Evolutionary conservation across 2,329 filamentous ascomycete genomes (phyloP), one percentile per base, ranked within the genome.

Genomic region (Aspergillus sp.): DNA sequence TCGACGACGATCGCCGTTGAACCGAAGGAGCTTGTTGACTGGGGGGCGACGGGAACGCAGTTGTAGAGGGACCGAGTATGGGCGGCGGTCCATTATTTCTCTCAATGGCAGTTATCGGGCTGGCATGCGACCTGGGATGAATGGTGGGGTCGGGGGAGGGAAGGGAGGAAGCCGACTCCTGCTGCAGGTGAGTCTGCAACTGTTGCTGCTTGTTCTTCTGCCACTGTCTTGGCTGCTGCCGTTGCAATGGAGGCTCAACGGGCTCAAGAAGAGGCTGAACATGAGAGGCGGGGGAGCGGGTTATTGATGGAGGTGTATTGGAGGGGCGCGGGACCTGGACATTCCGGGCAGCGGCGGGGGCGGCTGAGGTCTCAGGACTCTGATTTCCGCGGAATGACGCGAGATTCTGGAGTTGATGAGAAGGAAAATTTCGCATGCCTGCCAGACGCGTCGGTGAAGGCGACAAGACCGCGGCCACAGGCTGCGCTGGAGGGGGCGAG

Each of bases 41-140:
- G 11, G 52, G 85, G 81, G 33, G 87, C 86, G 14, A 87, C 88
- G 6, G 85, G 84, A 62, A 55, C n/a, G 56, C 47, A 21, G 53
- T 39, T 15, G 41, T 14, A 12, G 50, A 88, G 78, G 19, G 83
- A 47, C 41, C 54, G 21, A 43, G 31, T 27, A 52, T 41, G 46
- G 47, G 40, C 33, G 37, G n/a, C 41, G 35, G 14, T 37, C 35
- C 35, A 37, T 37, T 37, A 60, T 60, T 61, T 19, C 58, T 55
- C 51, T 64, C 63, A 40, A 59, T 57, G 43, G 62, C 55, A 45
- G 47, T 59, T 41, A 60, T 51, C 6, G 70, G 70, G 56, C 68
- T 73, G 17, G 64, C 55, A 52, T 66, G 61, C 37, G 67, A 68
- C 27, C 55, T 48, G 27, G 58, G 45, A 23, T 55, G 61, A 56